Evolutionary conservation across 2,329 filamentous ascomycete genomes (phyloP), one percentile per base, ranked within the genome.

Genomic region (Penicillium sp.): DNA sequence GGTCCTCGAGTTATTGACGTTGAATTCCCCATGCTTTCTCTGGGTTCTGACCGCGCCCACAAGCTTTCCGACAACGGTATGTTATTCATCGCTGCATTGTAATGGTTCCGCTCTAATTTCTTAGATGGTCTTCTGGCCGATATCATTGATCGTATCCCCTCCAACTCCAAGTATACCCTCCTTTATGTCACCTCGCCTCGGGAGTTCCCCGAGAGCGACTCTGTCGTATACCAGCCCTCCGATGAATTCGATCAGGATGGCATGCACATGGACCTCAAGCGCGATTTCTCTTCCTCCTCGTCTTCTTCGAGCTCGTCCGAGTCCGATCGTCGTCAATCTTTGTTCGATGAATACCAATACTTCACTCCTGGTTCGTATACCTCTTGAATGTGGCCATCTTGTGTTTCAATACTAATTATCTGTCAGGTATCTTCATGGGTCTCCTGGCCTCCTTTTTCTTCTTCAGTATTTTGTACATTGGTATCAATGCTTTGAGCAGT

Each of bases 341-440:
- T 80, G 44, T 98, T 99, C 68, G 90, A 96, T 76, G 92, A 90
- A 74, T 99, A 99, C 75, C 90, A 96, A 73, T 98, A 93, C 79
- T 89, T 99, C 65, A 93, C 89, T 11, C 91, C 92, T 68, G 91
- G 91, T 93, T 77, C 67, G 83, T 79, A 21, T 33, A 31, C 19
- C 26, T 31, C 37, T 37, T 22, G 3, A 31, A 35, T 3, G 5
- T 29, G 39, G 8, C 9, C 49, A 14, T 44, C 13, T 11, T 16
- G 21, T 21, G 58, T 63, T 43, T 63, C 50, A 6, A 45, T 52
- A 24, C 46, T 63, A 37, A 61, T 52, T 10, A 13, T 22, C 26
- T 19, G 6, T 21, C 56, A 95, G 93, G 90, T 55, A 86, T 98
- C 62, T 98, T 97, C 76, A 96, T 96, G 89, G 89, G 86, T 27